phyloP scores from a whole-genome alignment of 352 stramenopile genomes.

The Pythium pyrilobum region DNA sequence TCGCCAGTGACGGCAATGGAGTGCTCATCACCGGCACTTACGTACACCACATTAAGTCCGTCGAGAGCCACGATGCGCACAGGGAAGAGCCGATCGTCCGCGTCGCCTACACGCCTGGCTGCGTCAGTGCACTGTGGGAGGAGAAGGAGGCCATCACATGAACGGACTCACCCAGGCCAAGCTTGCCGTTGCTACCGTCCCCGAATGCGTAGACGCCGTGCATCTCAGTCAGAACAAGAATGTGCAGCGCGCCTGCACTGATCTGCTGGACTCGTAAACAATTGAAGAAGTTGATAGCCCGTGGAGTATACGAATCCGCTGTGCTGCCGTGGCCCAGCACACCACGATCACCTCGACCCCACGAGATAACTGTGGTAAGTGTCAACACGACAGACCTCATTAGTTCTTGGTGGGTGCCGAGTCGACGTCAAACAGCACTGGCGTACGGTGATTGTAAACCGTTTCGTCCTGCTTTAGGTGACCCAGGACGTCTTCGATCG shows the following conservation, averaged over 20 bases:
- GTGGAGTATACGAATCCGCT: constrained; percentile 30
- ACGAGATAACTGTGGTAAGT: constrained; percentile 50
- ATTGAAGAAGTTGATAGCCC: constrained; percentile 53
- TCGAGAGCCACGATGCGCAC: constrained; percentile 38
- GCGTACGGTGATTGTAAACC: constrained; percentile 19
- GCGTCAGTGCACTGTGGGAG: too few species aligned
- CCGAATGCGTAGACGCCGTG: constrained; percentile 71
- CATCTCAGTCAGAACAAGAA: constrained; percentile 63
- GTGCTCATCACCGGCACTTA: constrained; percentile 64
- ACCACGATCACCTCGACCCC: constrained; percentile 56
- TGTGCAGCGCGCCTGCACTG: constrained; percentile 49
- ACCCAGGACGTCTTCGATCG: constrained; percentile 14
- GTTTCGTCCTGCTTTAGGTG: constrained; percentile 13
- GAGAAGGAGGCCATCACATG: too few species aligned
- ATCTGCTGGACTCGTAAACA: constrained; percentile 44
- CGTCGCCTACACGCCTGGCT: constrained; percentile 57
- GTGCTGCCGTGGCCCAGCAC: constrained; percentile 54
- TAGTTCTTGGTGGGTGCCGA: too few species aligned
- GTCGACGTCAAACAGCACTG: neutral
- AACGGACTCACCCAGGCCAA: constrained; percentile 40
- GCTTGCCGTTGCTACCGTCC: constrained; percentile 50
- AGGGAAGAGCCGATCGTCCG: constrained; percentile 29
- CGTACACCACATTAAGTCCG: constrained; percentile 44
- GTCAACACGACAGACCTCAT: neutral
- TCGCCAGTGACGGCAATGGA: constrained; percentile 61